Evolutionary conservation across 192 early-diverging fungal species (phyloP).

Genomic region (Coemansia sp.): DNA sequence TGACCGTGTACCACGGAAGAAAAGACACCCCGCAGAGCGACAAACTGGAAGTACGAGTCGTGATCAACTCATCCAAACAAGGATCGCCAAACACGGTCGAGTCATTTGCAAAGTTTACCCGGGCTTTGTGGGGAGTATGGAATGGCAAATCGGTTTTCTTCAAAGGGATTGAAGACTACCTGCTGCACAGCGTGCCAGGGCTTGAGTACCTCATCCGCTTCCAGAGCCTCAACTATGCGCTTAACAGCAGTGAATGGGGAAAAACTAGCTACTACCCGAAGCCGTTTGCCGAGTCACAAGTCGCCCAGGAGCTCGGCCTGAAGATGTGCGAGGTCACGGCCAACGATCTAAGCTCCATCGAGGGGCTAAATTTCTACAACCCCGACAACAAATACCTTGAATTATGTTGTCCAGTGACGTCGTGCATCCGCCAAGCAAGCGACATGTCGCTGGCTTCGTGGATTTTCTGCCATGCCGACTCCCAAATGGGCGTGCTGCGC

Average conservation of each 20-base stretch:
- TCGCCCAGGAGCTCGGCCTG: not conserved
- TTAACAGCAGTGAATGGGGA: not conserved
- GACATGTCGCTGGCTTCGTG: not conserved
- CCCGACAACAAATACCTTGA: not conserved
- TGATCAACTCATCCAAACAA: not conserved
- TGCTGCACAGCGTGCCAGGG: not conserved
- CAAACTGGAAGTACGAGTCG: not conserved
- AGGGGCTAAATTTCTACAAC: not conserved
- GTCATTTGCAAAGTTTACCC: not conserved
- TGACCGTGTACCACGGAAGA: not conserved
- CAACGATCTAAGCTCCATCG: not conserved
- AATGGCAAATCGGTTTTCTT: not conserved
- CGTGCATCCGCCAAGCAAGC: slow-evolving; percentile 1
- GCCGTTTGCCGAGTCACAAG: not conserved
- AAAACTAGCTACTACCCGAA: not conserved
- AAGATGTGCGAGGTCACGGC: not conserved
- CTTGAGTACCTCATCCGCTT: not conserved
- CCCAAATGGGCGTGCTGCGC: not conserved
- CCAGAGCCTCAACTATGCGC: not conserved
- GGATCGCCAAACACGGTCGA: not conserved
- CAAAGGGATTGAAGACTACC: slow-evolving; percentile 5
- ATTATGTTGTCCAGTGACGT: not conserved
- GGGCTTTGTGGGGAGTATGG: not conserved
- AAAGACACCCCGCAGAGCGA: no score
- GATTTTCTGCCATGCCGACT: not conserved